Percentiles rank a stretch among this genome's conserved stretches.
Conservation (phyloP, 2,329 filamentous ascomycete species). For the Neofusicoccum kwambonambiense region DNA sequence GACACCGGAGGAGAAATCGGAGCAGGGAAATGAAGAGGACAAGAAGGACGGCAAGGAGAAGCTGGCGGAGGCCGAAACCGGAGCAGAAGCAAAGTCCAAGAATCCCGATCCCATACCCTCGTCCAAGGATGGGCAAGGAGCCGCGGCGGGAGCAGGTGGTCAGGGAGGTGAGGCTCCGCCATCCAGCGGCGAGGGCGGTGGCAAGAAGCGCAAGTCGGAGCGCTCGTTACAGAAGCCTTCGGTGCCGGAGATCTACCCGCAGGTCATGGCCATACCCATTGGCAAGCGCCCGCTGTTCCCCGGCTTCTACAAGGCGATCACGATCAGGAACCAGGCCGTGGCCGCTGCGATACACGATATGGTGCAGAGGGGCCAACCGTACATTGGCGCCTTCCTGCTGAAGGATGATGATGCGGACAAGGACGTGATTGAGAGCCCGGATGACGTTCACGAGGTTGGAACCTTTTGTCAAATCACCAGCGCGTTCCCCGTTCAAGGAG, state of each 20-base stretch:
- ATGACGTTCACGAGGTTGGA: slow-evolving; percentile 92
- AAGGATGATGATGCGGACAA: slow-evolving; percentile 94
- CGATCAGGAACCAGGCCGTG: slow-evolving; percentile 89
- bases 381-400: slow-evolving; percentile 94
- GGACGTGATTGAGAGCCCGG: slow-evolving; percentile 84
- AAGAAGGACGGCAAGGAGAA: slow-evolving; percentile 42
- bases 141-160: slow-evolving; percentile 59
- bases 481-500: slow-evolving; percentile 85
- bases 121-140: slow-evolving; percentile 58
- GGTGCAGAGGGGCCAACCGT: slow-evolving; percentile 94
- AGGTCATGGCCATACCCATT: slow-evolving; percentile 96
- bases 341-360: slow-evolving; percentile 91
- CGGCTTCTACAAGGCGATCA: slow-evolving; percentile 98
- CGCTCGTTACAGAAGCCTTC: slow-evolving; percentile 80
- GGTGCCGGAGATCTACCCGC: slow-evolving; percentile 92
- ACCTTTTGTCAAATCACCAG: slow-evolving; percentile 98
- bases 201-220: slow-evolving; percentile 66
- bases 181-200: slow-evolving; percentile 54
- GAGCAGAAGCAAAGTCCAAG: slow-evolving; percentile 46
- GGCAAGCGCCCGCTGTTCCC: slow-evolving; percentile 91
- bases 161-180: slow-evolving; percentile 48
- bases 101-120: slow-evolving; percentile 52
- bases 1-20: slow-evolving; percentile 49
- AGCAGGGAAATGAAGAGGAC: slow-evolving; percentile 39
- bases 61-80: slow-evolving; percentile 42